phyloP scores from a whole-genome alignment of 2,329 filamentous ascomycete species.

The Penicillium hordei region DNA sequence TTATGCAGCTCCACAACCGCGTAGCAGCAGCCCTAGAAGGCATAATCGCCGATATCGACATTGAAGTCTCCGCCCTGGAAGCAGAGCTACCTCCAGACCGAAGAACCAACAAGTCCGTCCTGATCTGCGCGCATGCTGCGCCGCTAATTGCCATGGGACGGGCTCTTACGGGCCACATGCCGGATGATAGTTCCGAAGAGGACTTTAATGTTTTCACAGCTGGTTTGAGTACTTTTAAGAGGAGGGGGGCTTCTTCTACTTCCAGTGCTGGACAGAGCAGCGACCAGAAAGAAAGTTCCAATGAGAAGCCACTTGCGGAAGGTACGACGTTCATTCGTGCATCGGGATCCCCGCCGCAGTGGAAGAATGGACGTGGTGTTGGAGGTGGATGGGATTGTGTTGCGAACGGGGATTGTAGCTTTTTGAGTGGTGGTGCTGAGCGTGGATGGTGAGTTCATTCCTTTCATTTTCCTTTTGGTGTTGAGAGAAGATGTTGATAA shows the following conservation, averaged over 20 bases:
- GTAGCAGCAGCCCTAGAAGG: slow-evolving; percentile 67
- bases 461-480: slow-evolving; percentile 9
- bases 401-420: slow-evolving; percentile 80
- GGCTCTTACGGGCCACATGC: slow-evolving; percentile 75
- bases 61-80: slow-evolving; percentile 44
- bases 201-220: slow-evolving; percentile 87
- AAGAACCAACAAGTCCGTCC: slow-evolving; percentile 58
- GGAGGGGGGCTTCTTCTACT: slow-evolving; percentile 37
- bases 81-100: slow-evolving; percentile 53
- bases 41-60: slow-evolving; percentile 72
- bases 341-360: slow-evolving; percentile 40
- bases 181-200: slow-evolving; percentile 66
- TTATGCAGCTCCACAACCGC: slow-evolving; percentile 76
- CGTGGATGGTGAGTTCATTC: slow-evolving; percentile 71
- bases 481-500: slow-evolving; percentile 22
- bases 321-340: slow-evolving; percentile 32
- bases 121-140: slow-evolving; percentile 89
- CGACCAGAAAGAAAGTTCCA: slow-evolving; percentile 24
- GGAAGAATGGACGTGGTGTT: slow-evolving; percentile 63
- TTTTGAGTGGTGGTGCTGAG: slow-evolving; percentile 76
- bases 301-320: slow-evolving; percentile 22
- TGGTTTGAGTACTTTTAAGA: slow-evolving; percentile 68
- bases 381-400: slow-evolving; percentile 78
- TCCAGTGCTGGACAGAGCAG: slow-evolving; percentile 11
- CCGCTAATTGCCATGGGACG: slow-evolving; percentile 83